Percentiles rank a stretch among this genome's conserved stretches.
These are phyloP conservation scores for Suillus luteus DNA, from an alignment of 768 basidiomycete genomes.

Conservation along the genomic window DNA sequence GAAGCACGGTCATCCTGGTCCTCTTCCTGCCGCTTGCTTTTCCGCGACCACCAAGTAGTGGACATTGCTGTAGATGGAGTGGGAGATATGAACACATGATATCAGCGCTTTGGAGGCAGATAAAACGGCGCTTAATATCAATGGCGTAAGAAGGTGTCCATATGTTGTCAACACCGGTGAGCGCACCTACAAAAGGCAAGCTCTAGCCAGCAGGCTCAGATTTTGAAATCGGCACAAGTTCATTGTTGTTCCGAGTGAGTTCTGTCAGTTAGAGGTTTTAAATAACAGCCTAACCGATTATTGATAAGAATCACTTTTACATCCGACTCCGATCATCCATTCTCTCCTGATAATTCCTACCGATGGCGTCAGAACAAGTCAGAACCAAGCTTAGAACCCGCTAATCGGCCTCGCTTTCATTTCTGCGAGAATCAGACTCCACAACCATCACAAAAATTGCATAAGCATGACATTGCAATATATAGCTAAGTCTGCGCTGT, in stretches of 20 bases:
- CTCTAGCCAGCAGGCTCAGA: neutral
- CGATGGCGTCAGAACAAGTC: neutral
- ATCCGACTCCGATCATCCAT: neutral
- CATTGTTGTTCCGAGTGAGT: neutral
- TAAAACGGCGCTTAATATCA: neutral
- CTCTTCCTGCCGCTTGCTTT: slow-evolving; percentile 1
- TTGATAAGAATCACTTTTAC: neutral
- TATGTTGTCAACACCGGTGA: neutral
- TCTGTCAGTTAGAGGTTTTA: neutral
- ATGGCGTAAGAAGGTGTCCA: neutral
- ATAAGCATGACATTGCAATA: no score
- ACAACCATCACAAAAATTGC: neutral
- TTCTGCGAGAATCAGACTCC: neutral
- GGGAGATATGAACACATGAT: no score
- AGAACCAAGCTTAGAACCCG: neutral
- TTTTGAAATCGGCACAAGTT: neutral
- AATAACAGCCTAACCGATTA: neutral
- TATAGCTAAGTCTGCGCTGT: no score
- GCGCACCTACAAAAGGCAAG: neutral
- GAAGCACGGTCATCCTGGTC: slow-evolving; percentile 5
- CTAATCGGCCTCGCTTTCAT: neutral
- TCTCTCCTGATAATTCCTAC: neutral
- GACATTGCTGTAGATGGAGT: slow-evolving; percentile 14
- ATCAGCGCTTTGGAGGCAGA: neutral
- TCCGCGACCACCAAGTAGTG: slow-evolving; percentile 8